phyloP scores from a whole-genome alignment of 176 grass and related monocot genomes.

The Eleusine indica region DNA sequence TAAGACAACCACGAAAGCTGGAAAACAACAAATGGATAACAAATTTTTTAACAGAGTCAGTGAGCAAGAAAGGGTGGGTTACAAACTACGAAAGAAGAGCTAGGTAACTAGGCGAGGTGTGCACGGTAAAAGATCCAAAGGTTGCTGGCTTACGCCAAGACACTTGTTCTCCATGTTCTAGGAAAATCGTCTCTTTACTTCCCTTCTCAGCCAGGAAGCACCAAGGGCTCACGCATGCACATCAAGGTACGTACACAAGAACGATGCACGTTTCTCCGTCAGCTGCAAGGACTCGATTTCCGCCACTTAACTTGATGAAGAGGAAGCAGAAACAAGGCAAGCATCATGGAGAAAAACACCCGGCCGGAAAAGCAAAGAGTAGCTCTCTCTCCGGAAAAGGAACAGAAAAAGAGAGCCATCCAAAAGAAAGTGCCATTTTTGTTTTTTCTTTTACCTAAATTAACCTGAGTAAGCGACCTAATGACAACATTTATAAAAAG shows the following conservation, averaged over 20 bases:
- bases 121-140: slow-evolving; percentile 19
- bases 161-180: too few species aligned
- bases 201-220: slow-evolving; percentile 8
- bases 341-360: slow-evolving; percentile 18
- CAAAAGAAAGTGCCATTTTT: not conserved
- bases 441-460: not conserved
- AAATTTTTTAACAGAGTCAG: not conserved
- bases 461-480: not conserved
- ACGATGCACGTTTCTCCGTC: not conserved
- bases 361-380: slow-evolving; percentile 18
- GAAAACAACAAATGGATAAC: not conserved
- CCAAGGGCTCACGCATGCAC: not conserved
- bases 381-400: not conserved
- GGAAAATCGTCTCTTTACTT: not conserved
- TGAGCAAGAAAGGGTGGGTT: not conserved
- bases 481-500: not conserved
- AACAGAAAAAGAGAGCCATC: not conserved
- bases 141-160: not conserved
- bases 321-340: slow-evolving; percentile 10
- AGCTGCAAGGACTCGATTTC: not conserved
- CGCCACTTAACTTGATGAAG: not conserved
- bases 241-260: not conserved
- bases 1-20: not conserved
- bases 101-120: not conserved
- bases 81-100: not conserved